These are phyloP conservation scores for Ricinus communis DNA, from an alignment of 345 rosid genomes.

Conservation along the genomic window DNA sequence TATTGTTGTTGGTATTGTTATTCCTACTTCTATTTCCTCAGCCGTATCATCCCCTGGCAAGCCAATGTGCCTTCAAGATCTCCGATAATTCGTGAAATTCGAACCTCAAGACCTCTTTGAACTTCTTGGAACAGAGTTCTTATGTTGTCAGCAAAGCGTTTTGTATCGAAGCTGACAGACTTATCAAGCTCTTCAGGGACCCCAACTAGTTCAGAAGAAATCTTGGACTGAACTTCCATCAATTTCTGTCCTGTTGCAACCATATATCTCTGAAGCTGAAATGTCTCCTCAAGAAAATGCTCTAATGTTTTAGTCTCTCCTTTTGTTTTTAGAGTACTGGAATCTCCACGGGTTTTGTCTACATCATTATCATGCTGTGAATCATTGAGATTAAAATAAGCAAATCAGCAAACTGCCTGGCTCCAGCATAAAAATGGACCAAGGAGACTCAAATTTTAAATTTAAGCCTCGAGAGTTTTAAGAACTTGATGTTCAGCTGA, in stretches of 20 bases:
- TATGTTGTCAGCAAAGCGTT: slow-evolving; percentile 62
- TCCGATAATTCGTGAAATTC: slow-evolving; percentile 81
- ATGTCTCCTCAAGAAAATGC: slow-evolving; percentile 79
- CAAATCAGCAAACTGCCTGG: slow-evolving; percentile 5
- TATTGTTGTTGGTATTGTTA: neutral
- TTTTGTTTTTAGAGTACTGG: slow-evolving; percentile 29
- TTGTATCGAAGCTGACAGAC: slow-evolving; percentile 53
- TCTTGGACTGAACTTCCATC: slow-evolving; percentile 72
- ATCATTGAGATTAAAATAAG: neutral
- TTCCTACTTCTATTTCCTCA: slow-evolving; percentile 38
- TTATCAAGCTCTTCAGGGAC: slow-evolving; percentile 47
- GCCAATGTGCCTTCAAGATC: slow-evolving; percentile 89
- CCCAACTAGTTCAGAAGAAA: slow-evolving; percentile 48
- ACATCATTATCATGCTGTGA: slow-evolving; percentile 58
- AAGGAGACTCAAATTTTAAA: neutral
- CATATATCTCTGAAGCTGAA: slow-evolving; percentile 78
- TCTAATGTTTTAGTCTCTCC: slow-evolving; percentile 56
- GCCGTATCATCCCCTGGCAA: slow-evolving; percentile 72
- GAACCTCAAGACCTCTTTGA: slow-evolving; percentile 88
- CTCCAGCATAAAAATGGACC: neutral
- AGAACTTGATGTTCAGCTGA: neutral
- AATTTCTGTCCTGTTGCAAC: slow-evolving; percentile 88
- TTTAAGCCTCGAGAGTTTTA: neutral
- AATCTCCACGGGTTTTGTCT: slow-evolving; percentile 31
- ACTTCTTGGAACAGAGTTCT: slow-evolving; percentile 70